Percentiles rank a stretch among this genome's conserved stretches.
phyloP scores from a whole-genome alignment of 768 basidiomycete species.

The Boletus subcaerulescens region DNA sequence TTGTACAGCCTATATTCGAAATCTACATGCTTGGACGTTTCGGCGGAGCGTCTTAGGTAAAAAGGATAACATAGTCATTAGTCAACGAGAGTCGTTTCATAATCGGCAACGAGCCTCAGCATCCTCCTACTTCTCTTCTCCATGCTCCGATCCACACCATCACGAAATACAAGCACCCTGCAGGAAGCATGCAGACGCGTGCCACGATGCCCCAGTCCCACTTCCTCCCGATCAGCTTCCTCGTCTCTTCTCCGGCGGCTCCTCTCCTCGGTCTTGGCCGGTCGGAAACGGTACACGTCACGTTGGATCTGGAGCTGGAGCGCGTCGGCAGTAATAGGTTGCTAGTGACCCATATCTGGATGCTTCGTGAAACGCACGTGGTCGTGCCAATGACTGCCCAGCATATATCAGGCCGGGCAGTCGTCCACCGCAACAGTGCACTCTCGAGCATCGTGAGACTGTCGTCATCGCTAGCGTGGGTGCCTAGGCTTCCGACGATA shows the following conservation, averaged over 20 bases:
- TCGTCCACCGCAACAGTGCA: conserved; percentile 39
- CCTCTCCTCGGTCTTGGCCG: conserved; percentile 19
- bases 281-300: conserved; percentile 14
- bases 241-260: conserved; percentile 14
- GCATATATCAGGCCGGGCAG: conserved; percentile 71
- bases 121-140: conserved; percentile 35
- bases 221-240: conserved; percentile 46
- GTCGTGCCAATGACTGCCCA: conserved; percentile 92
- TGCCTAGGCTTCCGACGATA: conserved; percentile 50
- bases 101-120: conserved; percentile 11
- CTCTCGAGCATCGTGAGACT: conserved; percentile 21
- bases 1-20: no score
- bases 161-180: conserved; percentile 68
- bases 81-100: no score
- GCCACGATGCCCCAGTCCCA: conserved; percentile 83
- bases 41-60: no score
- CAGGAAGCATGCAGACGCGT: conserved; percentile 68
- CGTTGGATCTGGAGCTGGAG: conserved; percentile 4
- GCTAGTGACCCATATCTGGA: conserved; percentile 95
- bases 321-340: conserved; percentile 51
- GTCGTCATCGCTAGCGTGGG: conserved; percentile 8
- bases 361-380: conserved; percentile 75
- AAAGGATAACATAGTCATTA: no score
- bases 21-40: no score
- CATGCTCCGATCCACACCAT: conserved; percentile 69